Evolutionary conservation across 306 rosid genomes (phyloP).

Genomic region (Castanea mollissima): DNA sequence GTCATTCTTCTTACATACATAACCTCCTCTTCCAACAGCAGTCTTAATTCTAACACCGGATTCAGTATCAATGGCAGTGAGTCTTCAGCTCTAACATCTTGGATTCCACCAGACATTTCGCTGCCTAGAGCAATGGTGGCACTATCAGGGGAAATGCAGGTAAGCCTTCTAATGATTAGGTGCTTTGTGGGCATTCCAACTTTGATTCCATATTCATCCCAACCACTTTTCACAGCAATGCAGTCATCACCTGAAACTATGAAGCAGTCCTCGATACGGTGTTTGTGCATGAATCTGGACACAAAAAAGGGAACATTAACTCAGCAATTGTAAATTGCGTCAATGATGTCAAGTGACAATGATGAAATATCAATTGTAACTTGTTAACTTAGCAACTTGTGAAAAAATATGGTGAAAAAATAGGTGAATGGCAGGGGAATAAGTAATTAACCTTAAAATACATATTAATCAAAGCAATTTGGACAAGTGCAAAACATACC

Average conservation of each 20-base stretch:
- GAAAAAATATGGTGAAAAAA: no score
- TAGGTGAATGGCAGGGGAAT: no score
- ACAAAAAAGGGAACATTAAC: background rate
- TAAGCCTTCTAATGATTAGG: constrained; percentile 46
- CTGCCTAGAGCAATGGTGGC: constrained; percentile 76
- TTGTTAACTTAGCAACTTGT: no score
- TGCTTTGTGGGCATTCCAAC: constrained; percentile 63
- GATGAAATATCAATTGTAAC: no score
- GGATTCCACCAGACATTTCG: constrained; percentile 89
- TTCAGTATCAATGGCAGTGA: constrained; percentile 51
- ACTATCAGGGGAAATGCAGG: constrained; percentile 62
- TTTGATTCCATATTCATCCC: constrained; percentile 62
- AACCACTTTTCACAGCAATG: constrained; percentile 67
- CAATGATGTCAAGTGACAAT: no score
- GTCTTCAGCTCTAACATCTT: constrained; percentile 64
- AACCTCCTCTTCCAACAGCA: constrained; percentile 64
- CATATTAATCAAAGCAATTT: background rate
- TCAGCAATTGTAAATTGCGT: background rate
- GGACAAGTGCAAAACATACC: background rate
- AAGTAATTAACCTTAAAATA: no score
- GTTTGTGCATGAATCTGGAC: constrained; percentile 58
- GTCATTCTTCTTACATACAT: constrained; percentile 51
- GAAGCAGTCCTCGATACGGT: constrained; percentile 58
- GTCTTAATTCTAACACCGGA: constrained; percentile 68
- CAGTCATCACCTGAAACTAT: constrained; percentile 81